Conservation (phyloP, 176 grass and related monocot species). For the Raddia distichophylla region DNA sequence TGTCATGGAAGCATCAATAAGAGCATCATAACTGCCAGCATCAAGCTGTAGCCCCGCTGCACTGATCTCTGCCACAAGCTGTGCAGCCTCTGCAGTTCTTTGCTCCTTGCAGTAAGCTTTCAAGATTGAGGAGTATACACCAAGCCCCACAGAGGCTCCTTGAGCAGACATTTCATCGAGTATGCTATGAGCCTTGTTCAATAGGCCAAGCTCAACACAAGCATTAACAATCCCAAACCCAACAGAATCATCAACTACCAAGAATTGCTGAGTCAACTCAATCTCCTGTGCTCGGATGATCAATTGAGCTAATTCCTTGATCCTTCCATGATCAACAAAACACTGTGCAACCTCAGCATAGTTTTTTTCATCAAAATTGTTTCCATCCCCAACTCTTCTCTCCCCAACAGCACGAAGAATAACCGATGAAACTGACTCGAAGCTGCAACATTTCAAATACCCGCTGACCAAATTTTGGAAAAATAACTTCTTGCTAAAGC, state of each 20-base stretch:
- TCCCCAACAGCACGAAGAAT: constrained; percentile 69
- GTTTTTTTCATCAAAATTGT: constrained; percentile 52
- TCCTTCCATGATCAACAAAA: constrained; percentile 58
- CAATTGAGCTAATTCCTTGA: constrained; percentile 75
- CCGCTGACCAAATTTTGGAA: constrained; percentile 85
- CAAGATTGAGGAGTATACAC: constrained; percentile 84
- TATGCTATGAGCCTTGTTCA: constrained; percentile 86
- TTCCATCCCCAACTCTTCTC: constrained; percentile 39
- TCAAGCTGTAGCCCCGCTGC: constrained; percentile 71
- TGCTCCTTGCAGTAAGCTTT: constrained; percentile 95
- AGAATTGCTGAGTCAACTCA: constrained; percentile 47
- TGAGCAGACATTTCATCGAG: constrained; percentile 86
- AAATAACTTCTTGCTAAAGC: constrained; percentile 61
- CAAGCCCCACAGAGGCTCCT: constrained; percentile 73
- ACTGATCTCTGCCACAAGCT: constrained; percentile 84
- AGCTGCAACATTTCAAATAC: constrained; percentile 55
- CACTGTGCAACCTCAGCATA: constrained; percentile 63
- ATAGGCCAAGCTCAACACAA: constrained; percentile 72
- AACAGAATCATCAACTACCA: constrained; percentile 57
- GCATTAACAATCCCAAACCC: constrained; percentile 88
- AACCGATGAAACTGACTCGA: constrained; percentile 63
- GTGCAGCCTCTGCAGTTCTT: constrained; percentile 85
- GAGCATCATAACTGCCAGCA: constrained; percentile 75
- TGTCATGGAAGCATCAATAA: constrained; percentile 94
- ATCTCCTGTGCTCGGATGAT: constrained; percentile 83